Evolutionary conservation across 768 basidiomycete genomes (phyloP), one percentile per base, ranked within the genome.

Genomic region (Myochromella boudieri): DNA sequence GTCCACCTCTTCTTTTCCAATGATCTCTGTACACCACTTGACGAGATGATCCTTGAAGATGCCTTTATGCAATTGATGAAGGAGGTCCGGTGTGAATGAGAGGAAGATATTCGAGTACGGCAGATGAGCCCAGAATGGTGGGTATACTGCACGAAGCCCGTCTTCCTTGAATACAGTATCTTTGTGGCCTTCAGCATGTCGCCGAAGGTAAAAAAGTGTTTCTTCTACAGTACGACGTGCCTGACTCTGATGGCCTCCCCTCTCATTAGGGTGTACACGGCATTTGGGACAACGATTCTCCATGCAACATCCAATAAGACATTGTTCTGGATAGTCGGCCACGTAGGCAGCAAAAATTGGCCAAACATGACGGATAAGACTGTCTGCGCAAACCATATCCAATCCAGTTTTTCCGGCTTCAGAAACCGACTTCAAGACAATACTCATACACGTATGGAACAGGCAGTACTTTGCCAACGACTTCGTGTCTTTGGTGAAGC

Each of bases 11-110:
- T 39, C 36, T n/a, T 42, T 34, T 18, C 20, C 58, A 11, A 60
- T 41, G 1, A 57, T 51, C 31, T 34, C 18, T 5, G 54, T 56
- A 9, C 54, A 62, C 74, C 70, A 77, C 5, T 56, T 61, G 0
- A 67, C 59, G 3, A 72, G 41, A 39, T 76, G 74, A 40, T 75
- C 68, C 40, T 72, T 72, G 62, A 77, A 72, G 2, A 75, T 46
- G 0, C 76, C 76, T 50, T 78, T 71, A 56, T 76, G 67, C 0
- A 78, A 58, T 52, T 77, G 74, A 51, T 77, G 75, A 12, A 78
- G 67, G 20, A 75, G 33, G 60, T 75, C 60, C 12, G 69, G 66
- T 1, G 68, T 71, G 24, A 78, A 49, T n/a, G 48, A 61, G 0
- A 25, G 0, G 52, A 69, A 72, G 29, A 77, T 76, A 44, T 75